Evolutionary conservation across 306 rosid species (phyloP).

Genomic region (Vigna radiata): DNA sequence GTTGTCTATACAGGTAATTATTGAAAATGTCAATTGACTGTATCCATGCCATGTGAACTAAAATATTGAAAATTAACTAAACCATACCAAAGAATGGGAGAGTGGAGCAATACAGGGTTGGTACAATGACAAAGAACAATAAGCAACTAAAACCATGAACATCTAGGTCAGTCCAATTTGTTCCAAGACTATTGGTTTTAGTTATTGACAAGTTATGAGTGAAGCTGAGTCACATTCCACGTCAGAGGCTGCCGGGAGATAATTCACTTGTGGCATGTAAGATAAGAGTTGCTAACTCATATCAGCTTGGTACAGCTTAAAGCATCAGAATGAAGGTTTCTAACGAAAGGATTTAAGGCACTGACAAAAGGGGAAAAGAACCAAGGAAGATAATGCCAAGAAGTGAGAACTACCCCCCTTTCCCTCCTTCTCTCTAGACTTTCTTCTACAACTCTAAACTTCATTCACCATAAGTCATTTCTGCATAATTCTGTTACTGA

Average conservation of each 20-base stretch:
- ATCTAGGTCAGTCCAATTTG: not conserved
- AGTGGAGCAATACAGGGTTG: slow-evolving; percentile 15
- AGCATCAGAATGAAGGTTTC: not conserved
- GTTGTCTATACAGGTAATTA: too few species aligned
- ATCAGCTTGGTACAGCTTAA: not conserved
- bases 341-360: not conserved
- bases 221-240: not conserved
- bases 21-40: slow-evolving; percentile 4
- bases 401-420: not conserved
- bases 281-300: not conserved
- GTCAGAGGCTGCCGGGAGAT: not conserved
- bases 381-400: not conserved
- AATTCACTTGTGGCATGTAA: not conserved
- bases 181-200: not conserved
- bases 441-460: not conserved
- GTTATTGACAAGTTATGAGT: not conserved
- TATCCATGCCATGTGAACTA: not conserved
- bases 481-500: not conserved
- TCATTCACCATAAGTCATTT: not conserved
- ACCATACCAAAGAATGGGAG: not conserved
- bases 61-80: not conserved
- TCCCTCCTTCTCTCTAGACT: not conserved
- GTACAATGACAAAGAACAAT: not conserved
- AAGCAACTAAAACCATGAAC: not conserved
- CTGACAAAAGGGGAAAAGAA: not conserved